Evolutionary conservation across 441 rosid genomes (phyloP), one percentile per base, ranked within the genome.

Genomic region (Daphne laureola): DNA sequence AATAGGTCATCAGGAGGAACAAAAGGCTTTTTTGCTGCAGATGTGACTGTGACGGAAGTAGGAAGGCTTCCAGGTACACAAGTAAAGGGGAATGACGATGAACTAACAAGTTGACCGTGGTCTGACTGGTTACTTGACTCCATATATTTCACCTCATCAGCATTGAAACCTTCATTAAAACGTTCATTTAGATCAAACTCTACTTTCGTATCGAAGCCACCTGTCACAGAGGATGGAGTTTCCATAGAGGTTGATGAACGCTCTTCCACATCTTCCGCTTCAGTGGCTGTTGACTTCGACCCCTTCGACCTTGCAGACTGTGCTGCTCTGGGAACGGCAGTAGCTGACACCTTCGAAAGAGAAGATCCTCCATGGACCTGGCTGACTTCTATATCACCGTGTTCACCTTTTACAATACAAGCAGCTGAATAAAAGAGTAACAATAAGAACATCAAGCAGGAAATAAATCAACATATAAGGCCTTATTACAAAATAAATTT

Each of bases 11-110:
- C 90, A 13, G 77, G 90, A 15, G 89, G 96, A 41, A 81, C 78
- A 78, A 88, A 88, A 17, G 86, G 69, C 26, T 91, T 80, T 53
- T 86, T 88, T 36, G 94, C 90, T 68, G 95, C 91, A 66, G 96
- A 86, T 53, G 92, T 77, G 41, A 85, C 87, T 18, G 96, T 80
- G 58, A 88, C 65, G 36, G 84, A 83, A 43, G 78, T 70, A 58
- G 80, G 78, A 54, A 70, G 68, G 52, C 77, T 54, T 63, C 72
- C 66, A 4, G 80, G 54, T 38, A 64, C 45, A n/a, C 76, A 66
- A 59, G 83, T 62, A 46, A 56, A 67, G 36, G 79, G 55, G 12
- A 70, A 57, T 43, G 81, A 69, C 47, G 67, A 57, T 13, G 72
- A 73, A 47, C 66, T 74, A 64, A 65, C 38, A 21, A 73, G 63